A percentile compares a stretch with the other conserved stretches of the same genome.
phyloP scores from a whole-genome alignment of 2,329 filamentous ascomycete genomes.

The Aureobasidium sp. region DNA sequence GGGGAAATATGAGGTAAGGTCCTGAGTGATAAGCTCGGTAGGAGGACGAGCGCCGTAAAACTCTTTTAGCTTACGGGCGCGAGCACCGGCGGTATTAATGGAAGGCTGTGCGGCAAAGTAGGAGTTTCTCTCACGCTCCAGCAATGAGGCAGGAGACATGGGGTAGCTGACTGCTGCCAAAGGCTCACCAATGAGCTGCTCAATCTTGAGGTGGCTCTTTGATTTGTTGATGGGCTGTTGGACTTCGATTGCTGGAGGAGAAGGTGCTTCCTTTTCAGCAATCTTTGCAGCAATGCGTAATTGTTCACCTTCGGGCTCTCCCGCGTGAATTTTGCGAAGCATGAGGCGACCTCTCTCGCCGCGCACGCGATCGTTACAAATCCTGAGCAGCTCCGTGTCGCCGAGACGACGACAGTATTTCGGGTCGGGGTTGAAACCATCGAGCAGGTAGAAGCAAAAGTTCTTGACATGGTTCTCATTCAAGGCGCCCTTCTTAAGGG shows the following conservation, averaged over 20 bases:
- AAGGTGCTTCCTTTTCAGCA: conserved; percentile 65
- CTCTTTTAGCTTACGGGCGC: conserved; percentile 56
- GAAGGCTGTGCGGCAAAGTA: conserved; percentile 35
- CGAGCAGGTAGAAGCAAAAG: conserved; percentile 93
- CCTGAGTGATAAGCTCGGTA: conserved; percentile 94
- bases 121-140: conserved; percentile 55
- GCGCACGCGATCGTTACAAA: conserved; percentile 78
- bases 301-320: conserved; percentile 81
- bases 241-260: conserved; percentile 47
- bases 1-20: conserved; percentile 94
- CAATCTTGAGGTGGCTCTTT: conserved; percentile 77
- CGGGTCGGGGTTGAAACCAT: conserved; percentile 76
- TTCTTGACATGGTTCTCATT: conserved; percentile 88
- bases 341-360: conserved; percentile 88
- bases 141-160: conserved; percentile 66
- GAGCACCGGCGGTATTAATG: conserved; percentile 26
- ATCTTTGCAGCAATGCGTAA: conserved; percentile 82
- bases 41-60: conserved; percentile 91
- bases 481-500: conserved; percentile 77
- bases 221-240: conserved; percentile 63
- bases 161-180: conserved; percentile 82
- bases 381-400: conserved; percentile 81
- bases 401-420: conserved; percentile 72
- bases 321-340: conserved; percentile 82
- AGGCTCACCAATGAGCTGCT: conserved; percentile 80